Percentiles rank a stretch among this genome's conserved stretches.
phyloP scores from a whole-genome alignment of 208 protist species.

The Trypanosoma conorhini region DNA sequence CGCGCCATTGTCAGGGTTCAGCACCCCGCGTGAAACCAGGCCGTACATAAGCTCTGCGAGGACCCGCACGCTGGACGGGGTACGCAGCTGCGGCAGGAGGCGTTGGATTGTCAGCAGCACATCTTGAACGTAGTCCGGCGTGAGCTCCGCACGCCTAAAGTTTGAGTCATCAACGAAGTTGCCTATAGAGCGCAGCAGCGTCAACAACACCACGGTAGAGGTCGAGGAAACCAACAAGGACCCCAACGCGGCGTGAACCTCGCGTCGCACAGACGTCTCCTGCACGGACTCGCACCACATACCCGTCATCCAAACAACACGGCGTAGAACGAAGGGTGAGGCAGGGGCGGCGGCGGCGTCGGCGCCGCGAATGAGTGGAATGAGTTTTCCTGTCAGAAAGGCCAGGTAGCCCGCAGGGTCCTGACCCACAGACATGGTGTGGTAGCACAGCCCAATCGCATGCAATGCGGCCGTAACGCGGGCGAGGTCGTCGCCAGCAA shows the following conservation, averaged over 20 bases:
- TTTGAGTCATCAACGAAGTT: constrained; percentile 67
- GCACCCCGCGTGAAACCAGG: constrained; percentile 43
- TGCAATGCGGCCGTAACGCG: constrained; percentile 76
- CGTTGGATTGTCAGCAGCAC: constrained; percentile 50
- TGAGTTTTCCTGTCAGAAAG: constrained; percentile 55
- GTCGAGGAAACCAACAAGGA: constrained; percentile 37
- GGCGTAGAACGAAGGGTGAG: constrained; percentile 63
- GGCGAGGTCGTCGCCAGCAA: constrained; percentile 34
- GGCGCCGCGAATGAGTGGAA: constrained; percentile 55
- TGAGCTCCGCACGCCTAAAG: constrained; percentile 56
- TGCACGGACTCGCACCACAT: constrained; percentile 87
- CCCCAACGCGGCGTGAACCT: constrained; percentile 56
- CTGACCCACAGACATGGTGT: constrained; percentile 61
- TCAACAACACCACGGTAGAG: constrained; percentile 46
- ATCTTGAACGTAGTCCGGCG: constrained; percentile 40
- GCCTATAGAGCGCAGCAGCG: constrained; percentile 50
- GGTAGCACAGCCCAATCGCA: constrained; percentile 83
- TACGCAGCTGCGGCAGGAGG: constrained; percentile 45
- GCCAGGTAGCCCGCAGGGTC: constrained; percentile 39
- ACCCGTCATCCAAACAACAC: constrained; percentile 82
- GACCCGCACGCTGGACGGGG: constrained; percentile 40
- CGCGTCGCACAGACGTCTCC: constrained; percentile 28
- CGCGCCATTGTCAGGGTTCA: constrained; percentile 33
- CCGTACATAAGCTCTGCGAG: constrained; percentile 59
- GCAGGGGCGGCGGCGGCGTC: constrained; percentile 11